Evolutionary conservation across 129 eudicot genomes (phyloP), one percentile per base, ranked within the genome.

Genomic region (Saussurea involucrata): DNA sequence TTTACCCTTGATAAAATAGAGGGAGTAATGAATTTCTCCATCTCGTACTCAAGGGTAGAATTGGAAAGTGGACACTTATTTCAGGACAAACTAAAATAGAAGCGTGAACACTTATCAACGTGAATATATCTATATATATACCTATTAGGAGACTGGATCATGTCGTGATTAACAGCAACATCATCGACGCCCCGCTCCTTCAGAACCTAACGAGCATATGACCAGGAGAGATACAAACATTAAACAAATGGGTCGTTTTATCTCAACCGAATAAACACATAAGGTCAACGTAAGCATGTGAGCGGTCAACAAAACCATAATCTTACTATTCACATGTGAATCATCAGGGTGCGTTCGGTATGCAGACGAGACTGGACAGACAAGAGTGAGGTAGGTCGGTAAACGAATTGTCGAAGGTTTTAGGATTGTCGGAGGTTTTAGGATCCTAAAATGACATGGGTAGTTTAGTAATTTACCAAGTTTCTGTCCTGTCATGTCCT

Each of bases 131-230:
- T 86, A 20, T 24, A 74, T 70, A 5, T 49, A 3, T 86, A 93
- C 98, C 96, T 85, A 57, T 63, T 71, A 61, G 89, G 83, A 79
- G 88, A 71, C 42, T 86, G 94, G 8, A 44, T 80, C 36, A 60
- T 55, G 40, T 83, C 89, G 31, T 76, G 77, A 75, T 66, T 82
- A 40, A 72, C 76, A 49, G 71, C 85, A 86, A 79, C 84, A 76
- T 83, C 96, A 82, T 90, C 94, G 10, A 87, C 74, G 53, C 96
- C 97, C 24, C 96, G 88, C 57, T 84, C 96, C 88, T 95, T 92
- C 58, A 95, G 76, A 58, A 95, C 96, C 99, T 95, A 85, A 68
- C 7, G n/a, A n/a, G 63, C 6, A 63, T 40, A 76, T 12, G 13
- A 82, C 53, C 76, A 57, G 20, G 58, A 69, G 65, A 65, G 64